Evolutionary conservation across 2,329 filamentous ascomycete species (phyloP), one percentile per base, ranked within the genome.

Genomic region (Exophiala xenobiotica): DNA sequence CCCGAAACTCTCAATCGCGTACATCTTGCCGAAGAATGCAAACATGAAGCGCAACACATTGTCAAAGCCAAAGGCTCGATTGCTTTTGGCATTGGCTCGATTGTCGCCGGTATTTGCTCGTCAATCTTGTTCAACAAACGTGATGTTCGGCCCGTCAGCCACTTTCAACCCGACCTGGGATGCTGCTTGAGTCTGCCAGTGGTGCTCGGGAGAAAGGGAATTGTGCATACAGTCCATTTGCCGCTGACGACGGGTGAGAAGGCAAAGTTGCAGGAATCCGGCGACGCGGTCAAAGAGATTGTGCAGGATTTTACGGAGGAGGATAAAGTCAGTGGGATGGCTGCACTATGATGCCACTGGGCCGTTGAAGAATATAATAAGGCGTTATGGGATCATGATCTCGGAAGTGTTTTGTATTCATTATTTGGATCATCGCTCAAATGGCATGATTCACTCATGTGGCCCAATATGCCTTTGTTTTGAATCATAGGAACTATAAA

Each of bases 141-240:
- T 7, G 70, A 73, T 27, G 68, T 79, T 14, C 63, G 70, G 2
- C 73, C 74, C 1, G 53, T 79, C 39, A 78, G 75, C 49, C 74
- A 77, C 60, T 78, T 70, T 59, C 73, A 76, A 45, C 64, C 70
- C 3, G 69, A 75, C 1, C 68, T 73, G 5, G 70, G 68, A 1
- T 77, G 75, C 46, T 79, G 74, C 63, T 65, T 79, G 24, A 77
- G 72, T 24, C 67, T 76, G 65, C 77, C 75, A 1, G 76, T 67
- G 2, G 68, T 78, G 0, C 49, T 79, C 3, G 77, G 77, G 0
- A 65, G 74, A 24, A 65, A 68, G 39, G 77, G 77, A 0, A 69
- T 79, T 18, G 58, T 75, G 3, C 69, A 65, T 44, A 63, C 64
- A 2, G 48, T 66, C 23, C 43, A 33, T 2, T 35, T 61, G 6